These are phyloP conservation scores for Eimeria tenella DNA, from an alignment of 169 alveolate species.

Conservation along the genomic window DNA sequence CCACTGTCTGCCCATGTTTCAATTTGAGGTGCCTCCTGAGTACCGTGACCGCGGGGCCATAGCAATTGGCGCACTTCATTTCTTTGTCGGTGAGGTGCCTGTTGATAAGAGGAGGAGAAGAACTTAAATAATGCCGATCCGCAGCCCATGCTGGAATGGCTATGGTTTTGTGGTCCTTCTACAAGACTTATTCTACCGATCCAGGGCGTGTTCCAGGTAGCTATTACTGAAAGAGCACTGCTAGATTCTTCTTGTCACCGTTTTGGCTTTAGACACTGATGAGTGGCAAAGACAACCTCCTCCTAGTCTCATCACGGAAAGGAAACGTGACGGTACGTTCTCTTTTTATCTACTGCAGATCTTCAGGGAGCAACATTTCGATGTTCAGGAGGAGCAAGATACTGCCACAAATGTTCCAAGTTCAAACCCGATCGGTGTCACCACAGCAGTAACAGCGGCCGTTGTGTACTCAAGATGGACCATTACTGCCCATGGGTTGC, in stretches of 20 bases:
- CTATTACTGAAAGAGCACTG: background rate
- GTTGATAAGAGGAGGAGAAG: background rate
- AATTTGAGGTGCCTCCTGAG: constrained; percentile 78
- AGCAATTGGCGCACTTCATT: constrained; percentile 66
- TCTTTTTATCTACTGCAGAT: background rate
- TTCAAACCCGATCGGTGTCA: constrained; percentile 79
- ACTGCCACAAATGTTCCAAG: constrained; percentile 75
- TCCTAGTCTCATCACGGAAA: constrained; percentile 38
- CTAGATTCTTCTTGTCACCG: background rate
- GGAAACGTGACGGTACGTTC: constrained; percentile 78
- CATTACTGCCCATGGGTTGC: constrained; percentile 81
- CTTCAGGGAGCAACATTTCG: background rate
- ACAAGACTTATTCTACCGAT: constrained; percentile 65
- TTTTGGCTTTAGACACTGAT: constrained; percentile 36
- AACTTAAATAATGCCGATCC: background rate
- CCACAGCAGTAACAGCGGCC: constrained; percentile 77
- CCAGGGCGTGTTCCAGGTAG: constrained; percentile 79
- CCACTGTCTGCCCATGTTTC: constrained; percentile 77
- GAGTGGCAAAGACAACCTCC: constrained; percentile 75
- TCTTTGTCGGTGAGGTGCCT: constrained; percentile 59
- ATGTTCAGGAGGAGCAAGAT: constrained; percentile 67
- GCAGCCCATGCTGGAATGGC: constrained; percentile 74
- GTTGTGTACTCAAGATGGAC: constrained; percentile 77
- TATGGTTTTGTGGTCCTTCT: constrained; percentile 77
- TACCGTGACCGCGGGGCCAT: constrained; percentile 76